phyloP scores from a whole-genome alignment of 169 alveolate species.

The Plasmodium coatneyi region DNA sequence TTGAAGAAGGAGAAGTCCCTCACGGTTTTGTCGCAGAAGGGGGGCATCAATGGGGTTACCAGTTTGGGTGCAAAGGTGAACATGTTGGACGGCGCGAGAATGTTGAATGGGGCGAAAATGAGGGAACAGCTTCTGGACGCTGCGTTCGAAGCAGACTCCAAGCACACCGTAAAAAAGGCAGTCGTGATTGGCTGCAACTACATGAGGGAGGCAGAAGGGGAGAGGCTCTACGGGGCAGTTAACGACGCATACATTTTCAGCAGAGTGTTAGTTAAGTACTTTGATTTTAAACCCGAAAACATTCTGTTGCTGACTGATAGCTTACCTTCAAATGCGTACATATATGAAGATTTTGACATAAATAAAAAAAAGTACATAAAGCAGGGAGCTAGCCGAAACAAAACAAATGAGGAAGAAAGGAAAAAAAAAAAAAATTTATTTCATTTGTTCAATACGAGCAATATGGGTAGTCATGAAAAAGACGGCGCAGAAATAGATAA shows the following conservation, averaged over 20 bases:
- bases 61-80: not conserved
- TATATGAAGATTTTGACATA: constrained; percentile 75
- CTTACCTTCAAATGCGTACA: constrained; percentile 85
- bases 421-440: constrained; percentile 36
- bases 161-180: constrained; percentile 82
- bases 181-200: constrained; percentile 91
- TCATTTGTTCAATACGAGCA: constrained; percentile 77
- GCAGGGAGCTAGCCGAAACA: constrained; percentile 17
- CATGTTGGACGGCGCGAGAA: not conserved
- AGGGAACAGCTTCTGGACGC: not conserved
- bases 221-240: constrained; percentile 88
- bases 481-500: constrained; percentile 7
- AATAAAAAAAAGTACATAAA: constrained; percentile 11
- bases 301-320: constrained; percentile 87
- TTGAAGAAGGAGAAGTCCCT: constrained; percentile 5
- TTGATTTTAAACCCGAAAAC: constrained; percentile 86
- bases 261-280: constrained; percentile 84
- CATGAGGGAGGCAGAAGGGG: constrained; percentile 77
- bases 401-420: constrained; percentile 7
- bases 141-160: constrained; percentile 57
- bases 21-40: not conserved
- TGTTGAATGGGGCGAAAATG: not conserved
- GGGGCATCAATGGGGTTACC: not conserved
- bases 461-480: constrained; percentile 45
- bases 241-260: constrained; percentile 92